A percentile compares a stretch with the other conserved stretches of the same genome.
Conservation (phyloP, 139 green algal species). For the Chlorella sp. region DNA sequence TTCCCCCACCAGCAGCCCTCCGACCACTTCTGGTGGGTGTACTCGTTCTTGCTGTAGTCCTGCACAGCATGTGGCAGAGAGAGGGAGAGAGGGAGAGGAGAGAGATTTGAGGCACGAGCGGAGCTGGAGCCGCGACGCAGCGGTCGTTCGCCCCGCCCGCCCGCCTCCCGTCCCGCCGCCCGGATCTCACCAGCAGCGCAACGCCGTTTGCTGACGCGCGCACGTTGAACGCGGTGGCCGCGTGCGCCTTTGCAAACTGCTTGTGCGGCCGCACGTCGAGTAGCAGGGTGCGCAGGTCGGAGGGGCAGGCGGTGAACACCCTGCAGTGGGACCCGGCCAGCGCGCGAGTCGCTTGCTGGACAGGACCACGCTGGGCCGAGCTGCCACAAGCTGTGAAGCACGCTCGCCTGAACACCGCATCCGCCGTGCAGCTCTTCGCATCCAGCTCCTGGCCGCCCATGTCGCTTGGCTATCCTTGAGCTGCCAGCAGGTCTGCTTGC, state of each 20-base stretch:
- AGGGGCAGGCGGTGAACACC: conserved; percentile 57
- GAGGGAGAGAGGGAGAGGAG: neutral
- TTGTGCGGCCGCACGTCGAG: conserved; percentile 63
- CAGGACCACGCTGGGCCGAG: too few species aligned
- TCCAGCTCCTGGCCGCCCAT: too few species aligned
- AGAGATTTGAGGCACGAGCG: neutral
- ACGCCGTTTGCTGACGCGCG: conserved; percentile 51
- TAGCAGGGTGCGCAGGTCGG: conserved; percentile 52
- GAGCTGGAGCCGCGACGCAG: neutral
- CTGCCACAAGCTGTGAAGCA: too few species aligned
- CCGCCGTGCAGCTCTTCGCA: too few species aligned
- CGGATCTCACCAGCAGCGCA: conserved; percentile 50
- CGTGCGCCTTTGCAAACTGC: conserved; percentile 56
- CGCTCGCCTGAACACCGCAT: too few species aligned
- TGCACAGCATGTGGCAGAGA: too few species aligned
- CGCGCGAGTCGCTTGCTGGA: neutral
- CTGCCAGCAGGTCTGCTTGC: too few species aligned
- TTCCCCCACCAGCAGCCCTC: conserved; percentile 67
- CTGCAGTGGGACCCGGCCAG: neutral
- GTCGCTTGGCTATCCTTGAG: too few species aligned
- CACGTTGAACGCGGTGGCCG: conserved; percentile 53
- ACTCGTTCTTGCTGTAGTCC: conserved; percentile 54
- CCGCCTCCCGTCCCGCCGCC: neutral
- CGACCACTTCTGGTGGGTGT: conserved; percentile 43
- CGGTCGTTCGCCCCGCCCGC: neutral